Evolutionary conservation across 2,329 filamentous ascomycete species (phyloP).

Genomic region (Aspergillus sp.): DNA sequence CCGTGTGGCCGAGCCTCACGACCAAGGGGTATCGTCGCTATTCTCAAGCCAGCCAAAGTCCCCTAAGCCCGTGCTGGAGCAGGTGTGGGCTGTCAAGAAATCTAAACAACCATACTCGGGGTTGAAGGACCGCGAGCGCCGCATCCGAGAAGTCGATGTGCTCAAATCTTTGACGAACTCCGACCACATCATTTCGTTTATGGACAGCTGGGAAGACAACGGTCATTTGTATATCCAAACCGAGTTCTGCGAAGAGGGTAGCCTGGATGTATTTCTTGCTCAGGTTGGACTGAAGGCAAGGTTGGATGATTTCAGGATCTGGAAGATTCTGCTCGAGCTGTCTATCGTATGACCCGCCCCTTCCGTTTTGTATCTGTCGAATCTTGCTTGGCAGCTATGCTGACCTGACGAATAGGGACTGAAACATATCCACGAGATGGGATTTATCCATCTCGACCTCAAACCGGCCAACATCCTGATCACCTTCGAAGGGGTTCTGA

Average conservation of each 20-base stretch:
- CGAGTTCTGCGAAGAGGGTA: slow-evolving; percentile 93
- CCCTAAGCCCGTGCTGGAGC: slow-evolving; percentile 54
- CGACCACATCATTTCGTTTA: slow-evolving; percentile 81
- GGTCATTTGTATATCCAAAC: slow-evolving; percentile 93
- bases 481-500: slow-evolving; percentile 64
- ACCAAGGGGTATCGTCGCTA: slow-evolving; percentile 39
- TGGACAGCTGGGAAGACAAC: slow-evolving; percentile 85
- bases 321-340: slow-evolving; percentile 92
- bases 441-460: slow-evolving; percentile 71
- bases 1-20: slow-evolving; percentile 60
- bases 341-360: slow-evolving; percentile 62
- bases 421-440: slow-evolving; percentile 83
- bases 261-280: slow-evolving; percentile 80
- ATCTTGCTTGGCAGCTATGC: background rate
- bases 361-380: background rate
- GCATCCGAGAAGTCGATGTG: slow-evolving; percentile 79
- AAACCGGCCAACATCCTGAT: slow-evolving; percentile 67
- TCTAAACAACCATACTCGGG: slow-evolving; percentile 78
- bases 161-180: slow-evolving; percentile 74
- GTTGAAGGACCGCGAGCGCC: slow-evolving; percentile 73
- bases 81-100: slow-evolving; percentile 92
- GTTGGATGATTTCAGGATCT: slow-evolving; percentile 95
- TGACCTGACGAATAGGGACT: slow-evolving; percentile 62
- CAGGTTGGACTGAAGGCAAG: slow-evolving; percentile 79
- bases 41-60: slow-evolving; percentile 51